Evolutionary conservation across 179 eudicot genomes (phyloP).

Genomic region (Beta macrorhiza): DNA sequence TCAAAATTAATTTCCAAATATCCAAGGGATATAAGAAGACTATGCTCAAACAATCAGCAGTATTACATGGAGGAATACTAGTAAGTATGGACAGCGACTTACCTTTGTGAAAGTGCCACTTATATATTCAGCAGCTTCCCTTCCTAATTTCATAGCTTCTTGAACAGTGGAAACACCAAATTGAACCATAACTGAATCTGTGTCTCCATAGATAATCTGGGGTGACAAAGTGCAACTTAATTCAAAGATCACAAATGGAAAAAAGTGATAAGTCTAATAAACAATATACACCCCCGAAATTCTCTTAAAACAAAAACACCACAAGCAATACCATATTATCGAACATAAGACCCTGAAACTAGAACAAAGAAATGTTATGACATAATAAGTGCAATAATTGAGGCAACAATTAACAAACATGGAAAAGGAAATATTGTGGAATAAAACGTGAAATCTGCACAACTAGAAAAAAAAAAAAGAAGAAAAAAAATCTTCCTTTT

Average conservation of each 20-base stretch:
- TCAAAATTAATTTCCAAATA: background rate
- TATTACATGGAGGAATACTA: background rate
- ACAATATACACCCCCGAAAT: background rate
- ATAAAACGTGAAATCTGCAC: too few relatives aligned
- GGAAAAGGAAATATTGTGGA: too few relatives aligned
- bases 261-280: background rate
- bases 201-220: slow-evolving; percentile 98
- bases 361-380: background rate
- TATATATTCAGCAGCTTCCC: slow-evolving; percentile 93
- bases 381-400: background rate
- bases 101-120: slow-evolving; percentile 89
- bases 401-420: background rate
- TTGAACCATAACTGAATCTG: slow-evolving; percentile 99
- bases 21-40: background rate
- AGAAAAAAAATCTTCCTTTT: too few relatives aligned
- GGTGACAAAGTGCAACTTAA: slow-evolving; percentile 12
- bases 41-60: background rate
- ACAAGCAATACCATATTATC: slow-evolving; percentile 2
- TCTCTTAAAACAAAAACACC: background rate
- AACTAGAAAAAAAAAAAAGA: background rate
- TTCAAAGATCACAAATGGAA: background rate
- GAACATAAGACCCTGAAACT: slow-evolving; percentile 1
- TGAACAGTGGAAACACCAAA: slow-evolving; percentile 86
- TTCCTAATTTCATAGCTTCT: slow-evolving; percentile 89
- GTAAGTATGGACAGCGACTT: slow-evolving; percentile 12